Base-by-base conservation (phyloP, 2,329 filamentous ascomycete genomes). In the Penicillium freii region DNA sequence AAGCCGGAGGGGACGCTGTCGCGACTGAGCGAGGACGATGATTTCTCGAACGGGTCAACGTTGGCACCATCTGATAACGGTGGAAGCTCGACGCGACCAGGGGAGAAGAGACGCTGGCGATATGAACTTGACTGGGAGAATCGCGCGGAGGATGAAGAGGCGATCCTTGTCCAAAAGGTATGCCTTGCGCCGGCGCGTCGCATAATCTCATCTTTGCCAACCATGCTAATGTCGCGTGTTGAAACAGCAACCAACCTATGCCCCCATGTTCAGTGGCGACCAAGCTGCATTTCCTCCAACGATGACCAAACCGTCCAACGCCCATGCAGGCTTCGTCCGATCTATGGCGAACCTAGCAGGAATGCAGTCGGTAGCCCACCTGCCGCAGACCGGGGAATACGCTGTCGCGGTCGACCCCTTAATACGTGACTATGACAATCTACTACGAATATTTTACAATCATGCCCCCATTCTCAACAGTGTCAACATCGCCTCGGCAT, bases 371-470 rank as follows among this genome's bases (percentile, higher is more conserved):
- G 81, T 81, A 48, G 72, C 82, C 54, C 77, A 81, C 66, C 71
- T 82, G 58, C 80, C 75, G 58, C 75, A 69, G 57, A 75, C 81
- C 25, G 69, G 83, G 17, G 83, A 81, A 15, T 82, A 84, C 57
- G 81, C 84, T 46, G 85, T 91, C 53, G 80, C 80, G 19, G 76
- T 80, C 43, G 82, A 90, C 67, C 90, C 95, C 62, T 83, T 92
- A 23, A 82, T 97, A 46, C 90, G 91, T 66, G 91, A 97, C 77
- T 97, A 97, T 75, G 92, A 96, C 73, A 97, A 97, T 73, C 82
- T 97, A 23, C 95, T 97, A 73, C 90, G 92, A 67, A 89, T 94
- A 61, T 96, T 97, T 80, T 97, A 97, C 81, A 96, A 97, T 74
- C 90, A 95, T 72, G 80, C 91, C 0, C 93, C 93, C 0, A 71